Evolutionary conservation across 306 rosid genomes (phyloP), one percentile per base, ranked within the genome.

Genomic region (Cucumis cinereus): DNA sequence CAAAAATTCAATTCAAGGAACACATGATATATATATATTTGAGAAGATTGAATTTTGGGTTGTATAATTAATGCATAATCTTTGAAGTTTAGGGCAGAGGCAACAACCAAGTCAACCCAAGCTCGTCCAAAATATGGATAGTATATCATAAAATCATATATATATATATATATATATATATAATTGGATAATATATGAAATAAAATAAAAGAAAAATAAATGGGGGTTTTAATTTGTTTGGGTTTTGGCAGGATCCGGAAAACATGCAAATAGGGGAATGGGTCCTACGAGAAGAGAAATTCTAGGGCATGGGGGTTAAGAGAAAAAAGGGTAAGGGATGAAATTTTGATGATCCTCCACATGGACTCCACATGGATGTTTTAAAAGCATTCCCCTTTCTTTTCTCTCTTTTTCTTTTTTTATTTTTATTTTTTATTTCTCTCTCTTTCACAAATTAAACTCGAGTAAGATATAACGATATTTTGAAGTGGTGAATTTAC

Each of bases 331-430:
- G 79, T 30, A 67, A 79, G 26, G 73, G 70, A 53, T 20, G 57
- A 50, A 41, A 63, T 20, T 20, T 45, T 45, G 52, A 53, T 68
- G 77, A 58, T 78, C 76, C 78, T 79, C 86, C 90, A 87, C 92
- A 91, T 84, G 90, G 88, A 77, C 86, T 78, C 91, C 91, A 87
- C 94, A 87, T 88, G 92, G 75, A 54, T 74, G 82, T 82, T 84
- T 73, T 77, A 78, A 86, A 88, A 76, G 77, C 22, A 75, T 82
- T 70, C 38, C 84, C 76, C 55, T 72, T 50, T 5, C 12, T 74
- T 10, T 10, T 35, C 70, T 35, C 47, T 33, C 23, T 68, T 33
- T 41, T 14, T 59, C 66, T 26, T 45, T 13, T 0, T 1, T 1
- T 11, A 2, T 2, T 45, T 5, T 2, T n/a, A n/a, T n/a, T 30